Conservation (phyloP, 2,329 filamentous ascomycete species). For the Alternaria ethzedia region DNA sequence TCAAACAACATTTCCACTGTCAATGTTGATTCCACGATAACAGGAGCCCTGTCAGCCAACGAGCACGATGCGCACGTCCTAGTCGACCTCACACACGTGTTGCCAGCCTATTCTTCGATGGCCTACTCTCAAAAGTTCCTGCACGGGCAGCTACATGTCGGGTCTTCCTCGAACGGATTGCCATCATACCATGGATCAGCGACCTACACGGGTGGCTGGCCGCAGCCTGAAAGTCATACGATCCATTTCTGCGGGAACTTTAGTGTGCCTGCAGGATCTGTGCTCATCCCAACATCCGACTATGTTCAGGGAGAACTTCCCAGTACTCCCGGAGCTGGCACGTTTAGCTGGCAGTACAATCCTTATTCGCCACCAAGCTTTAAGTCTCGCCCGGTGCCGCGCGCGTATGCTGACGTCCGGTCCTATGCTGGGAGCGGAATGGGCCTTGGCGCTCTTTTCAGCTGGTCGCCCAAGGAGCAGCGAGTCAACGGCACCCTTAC, state of each 20-base stretch:
- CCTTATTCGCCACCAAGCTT: neutral
- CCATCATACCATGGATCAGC: slow-evolving; percentile 5
- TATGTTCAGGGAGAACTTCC: neutral
- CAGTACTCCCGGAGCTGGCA: neutral
- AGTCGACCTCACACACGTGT: slow-evolving; percentile 54
- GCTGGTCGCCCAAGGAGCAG: slow-evolving; percentile 44
- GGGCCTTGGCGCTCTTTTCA: slow-evolving; percentile 55
- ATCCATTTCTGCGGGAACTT: slow-evolving; percentile 11
- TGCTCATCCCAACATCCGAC: slow-evolving; percentile 1
- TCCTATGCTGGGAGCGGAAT: slow-evolving; percentile 37
- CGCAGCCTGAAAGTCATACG: slow-evolving; percentile 2
- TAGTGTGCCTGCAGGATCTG: neutral
- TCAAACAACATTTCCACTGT: neutral
- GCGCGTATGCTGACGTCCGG: neutral
- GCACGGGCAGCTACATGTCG: slow-evolving; percentile 1
- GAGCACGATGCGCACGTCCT: slow-evolving; percentile 44
- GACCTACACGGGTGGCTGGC: slow-evolving; percentile 7
- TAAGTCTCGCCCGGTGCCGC: neutral
- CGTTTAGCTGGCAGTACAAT: slow-evolving; percentile 8
- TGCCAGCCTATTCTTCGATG: slow-evolving; percentile 37
- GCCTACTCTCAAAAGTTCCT: slow-evolving; percentile 5
- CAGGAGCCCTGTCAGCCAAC: neutral
- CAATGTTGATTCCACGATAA: neutral
- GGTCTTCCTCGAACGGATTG: neutral
- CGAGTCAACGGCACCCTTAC: slow-evolving; percentile 15